Percentiles rank a stretch among this genome's conserved stretches.
Evolutionary conservation across 192 early-diverging fungal genomes (phyloP).

Genomic region (Podila epigama): DNA sequence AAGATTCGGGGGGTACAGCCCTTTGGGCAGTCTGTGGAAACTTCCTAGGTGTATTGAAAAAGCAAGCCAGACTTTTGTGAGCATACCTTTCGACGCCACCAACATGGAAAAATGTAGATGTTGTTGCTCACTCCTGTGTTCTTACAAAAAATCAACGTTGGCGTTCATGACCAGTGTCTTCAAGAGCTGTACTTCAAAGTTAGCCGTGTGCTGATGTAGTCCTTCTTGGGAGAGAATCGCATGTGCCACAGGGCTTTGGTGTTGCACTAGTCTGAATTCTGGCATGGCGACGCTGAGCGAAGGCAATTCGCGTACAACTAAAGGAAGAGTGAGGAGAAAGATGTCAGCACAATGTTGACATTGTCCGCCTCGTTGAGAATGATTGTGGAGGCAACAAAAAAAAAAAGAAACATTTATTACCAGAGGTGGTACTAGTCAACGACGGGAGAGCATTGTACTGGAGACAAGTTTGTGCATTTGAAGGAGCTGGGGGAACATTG

Average conservation of each 20-base stretch:
- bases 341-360: neutral
- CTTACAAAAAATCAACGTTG: slow-evolving; percentile 24
- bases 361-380: no score
- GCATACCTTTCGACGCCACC: neutral
- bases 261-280: slow-evolving; percentile 15
- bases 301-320: slow-evolving; percentile 34
- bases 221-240: neutral
- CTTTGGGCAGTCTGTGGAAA: slow-evolving; percentile 19
- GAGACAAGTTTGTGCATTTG: slow-evolving; percentile 16
- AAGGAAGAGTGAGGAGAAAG: neutral
- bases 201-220: neutral
- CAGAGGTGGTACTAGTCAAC: slow-evolving; percentile 22
- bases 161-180: slow-evolving; percentile 11
- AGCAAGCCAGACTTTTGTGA: neutral
- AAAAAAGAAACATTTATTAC: neutral
- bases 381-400: neutral
- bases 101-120: neutral
- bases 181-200: slow-evolving; percentile 19
- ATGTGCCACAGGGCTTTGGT: neutral
- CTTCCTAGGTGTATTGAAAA: neutral
- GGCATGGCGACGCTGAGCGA: slow-evolving; percentile 18
- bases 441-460: slow-evolving; percentile 37
- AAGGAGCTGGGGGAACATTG: neutral
- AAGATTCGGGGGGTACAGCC: neutral
- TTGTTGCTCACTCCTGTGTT: neutral